Percentiles rank a stretch among this genome's conserved stretches.
Conservation (phyloP, 176 grass and related monocot genomes). For the Cenchrus americanus region DNA sequence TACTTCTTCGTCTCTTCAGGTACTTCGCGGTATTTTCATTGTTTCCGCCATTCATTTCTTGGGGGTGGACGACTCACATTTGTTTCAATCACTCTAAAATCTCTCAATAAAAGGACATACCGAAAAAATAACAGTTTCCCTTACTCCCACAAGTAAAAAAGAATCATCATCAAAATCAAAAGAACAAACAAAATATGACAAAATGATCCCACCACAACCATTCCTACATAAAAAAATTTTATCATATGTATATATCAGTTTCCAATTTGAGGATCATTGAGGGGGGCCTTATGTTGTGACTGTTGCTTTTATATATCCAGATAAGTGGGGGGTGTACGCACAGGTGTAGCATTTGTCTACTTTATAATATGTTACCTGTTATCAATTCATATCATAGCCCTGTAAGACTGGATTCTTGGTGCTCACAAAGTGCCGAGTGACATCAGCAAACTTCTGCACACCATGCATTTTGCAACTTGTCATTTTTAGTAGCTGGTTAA, state of each 20-base stretch:
- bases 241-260: background rate
- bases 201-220: background rate
- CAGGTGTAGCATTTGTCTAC: conserved; percentile 3
- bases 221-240: background rate
- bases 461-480: conserved; percentile 35
- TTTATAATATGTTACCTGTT: background rate
- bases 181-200: background rate
- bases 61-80: too few relatives aligned
- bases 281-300: background rate
- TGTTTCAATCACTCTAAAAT: too few relatives aligned
- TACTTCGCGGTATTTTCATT: too few relatives aligned
- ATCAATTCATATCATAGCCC: background rate
- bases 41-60: too few relatives aligned
- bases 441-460: conserved; percentile 42
- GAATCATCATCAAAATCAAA: background rate
- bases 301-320: background rate
- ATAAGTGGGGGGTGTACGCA: background rate
- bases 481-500: conserved; percentile 3
- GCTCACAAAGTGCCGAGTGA: conserved; percentile 21
- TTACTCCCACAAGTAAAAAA: background rate
- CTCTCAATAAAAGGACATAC: background rate
- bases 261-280: background rate
- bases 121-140: background rate
- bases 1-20: too few relatives aligned
- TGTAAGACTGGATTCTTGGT: conserved; percentile 15